Conservation (phyloP, 768 basidiomycete species). For the Boletus patriciae region DNA sequence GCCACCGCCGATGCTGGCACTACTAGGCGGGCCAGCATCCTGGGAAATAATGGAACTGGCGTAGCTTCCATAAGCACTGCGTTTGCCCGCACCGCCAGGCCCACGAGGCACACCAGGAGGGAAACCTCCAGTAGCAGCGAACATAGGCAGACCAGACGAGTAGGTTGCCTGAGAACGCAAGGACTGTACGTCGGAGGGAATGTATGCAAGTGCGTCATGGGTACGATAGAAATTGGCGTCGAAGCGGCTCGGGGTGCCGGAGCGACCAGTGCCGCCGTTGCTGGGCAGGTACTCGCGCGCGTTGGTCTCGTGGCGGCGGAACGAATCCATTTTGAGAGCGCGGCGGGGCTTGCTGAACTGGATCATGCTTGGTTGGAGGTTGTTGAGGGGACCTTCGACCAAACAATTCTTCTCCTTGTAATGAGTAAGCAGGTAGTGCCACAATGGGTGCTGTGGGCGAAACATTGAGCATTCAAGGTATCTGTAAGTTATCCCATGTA, state of each 20-base stretch:
- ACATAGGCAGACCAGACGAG: slow-evolving; percentile 88
- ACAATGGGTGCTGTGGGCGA: slow-evolving; percentile 80
- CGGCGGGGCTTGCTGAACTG: slow-evolving; percentile 98
- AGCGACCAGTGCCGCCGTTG: slow-evolving; percentile 46
- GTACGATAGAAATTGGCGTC: slow-evolving; percentile 95
- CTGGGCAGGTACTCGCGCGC: slow-evolving; percentile 72
- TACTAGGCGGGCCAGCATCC: slow-evolving; percentile 67
- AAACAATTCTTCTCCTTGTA: slow-evolving; percentile 95
- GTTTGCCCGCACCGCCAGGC: slow-evolving; percentile 60
- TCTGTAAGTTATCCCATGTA: slow-evolving; percentile 1
- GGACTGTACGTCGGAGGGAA: slow-evolving; percentile 94
- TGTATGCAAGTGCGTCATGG: slow-evolving; percentile 90
- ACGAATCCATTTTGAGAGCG: slow-evolving; percentile 89
- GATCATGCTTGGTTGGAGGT: slow-evolving; percentile 97
- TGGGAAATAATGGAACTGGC: slow-evolving; percentile 94
- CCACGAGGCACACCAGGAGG: slow-evolving; percentile 66
- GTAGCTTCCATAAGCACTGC: slow-evolving; percentile 74
- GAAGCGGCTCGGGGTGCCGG: slow-evolving; percentile 92
- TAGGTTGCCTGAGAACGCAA: slow-evolving; percentile 96
- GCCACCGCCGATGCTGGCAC: slow-evolving; percentile 57
- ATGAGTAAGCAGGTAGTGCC: slow-evolving; percentile 97
- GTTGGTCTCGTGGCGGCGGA: slow-evolving; percentile 89
- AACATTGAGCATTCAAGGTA: slow-evolving; percentile 12
- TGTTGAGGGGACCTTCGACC: slow-evolving; percentile 95
- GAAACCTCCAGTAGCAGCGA: slow-evolving; percentile 68